A percentile compares a stretch with the other conserved stretches of the same genome.
These are phyloP conservation scores for Porcisia deanei DNA, from an alignment of 208 protist species.

Conservation along the genomic window DNA sequence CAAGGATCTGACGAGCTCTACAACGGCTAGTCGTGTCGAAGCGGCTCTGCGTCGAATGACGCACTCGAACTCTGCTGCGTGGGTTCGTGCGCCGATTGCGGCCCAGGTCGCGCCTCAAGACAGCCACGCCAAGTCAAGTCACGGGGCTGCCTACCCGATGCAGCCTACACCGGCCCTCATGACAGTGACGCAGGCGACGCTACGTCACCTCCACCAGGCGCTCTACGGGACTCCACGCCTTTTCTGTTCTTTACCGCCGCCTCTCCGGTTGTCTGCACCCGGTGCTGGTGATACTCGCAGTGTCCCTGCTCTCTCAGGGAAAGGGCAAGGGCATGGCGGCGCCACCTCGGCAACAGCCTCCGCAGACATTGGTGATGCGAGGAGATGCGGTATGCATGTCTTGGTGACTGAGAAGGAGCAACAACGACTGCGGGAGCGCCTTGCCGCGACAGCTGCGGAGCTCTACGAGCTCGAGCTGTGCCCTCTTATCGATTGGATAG, in stretches of 20 bases:
- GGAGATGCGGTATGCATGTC: background rate
- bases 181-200: background rate
- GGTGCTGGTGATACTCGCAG: background rate
- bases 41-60: background rate
- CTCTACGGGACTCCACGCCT: constrained; percentile 14
- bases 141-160: constrained; percentile 16
- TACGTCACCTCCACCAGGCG: constrained; percentile 22
- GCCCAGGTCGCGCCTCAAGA: background rate
- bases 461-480: constrained; percentile 24
- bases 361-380: background rate
- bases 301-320: background rate
- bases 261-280: background rate
- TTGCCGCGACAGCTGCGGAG: constrained; percentile 8
- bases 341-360: background rate
- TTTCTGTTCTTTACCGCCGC: background rate
- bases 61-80: constrained; percentile 5
- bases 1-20: background rate
- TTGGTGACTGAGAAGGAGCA: constrained; percentile 9
- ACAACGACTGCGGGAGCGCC: constrained; percentile 2
- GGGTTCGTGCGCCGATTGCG: constrained; percentile 4
- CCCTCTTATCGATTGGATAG: background rate
- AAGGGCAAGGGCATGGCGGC: background rate
- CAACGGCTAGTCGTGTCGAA: background rate
- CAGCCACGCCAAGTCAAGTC: background rate
- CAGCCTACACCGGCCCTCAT: constrained; percentile 21